Base-by-base conservation (phyloP, 805 yeast species). In the Wickerhamiella azyma region DNA sequence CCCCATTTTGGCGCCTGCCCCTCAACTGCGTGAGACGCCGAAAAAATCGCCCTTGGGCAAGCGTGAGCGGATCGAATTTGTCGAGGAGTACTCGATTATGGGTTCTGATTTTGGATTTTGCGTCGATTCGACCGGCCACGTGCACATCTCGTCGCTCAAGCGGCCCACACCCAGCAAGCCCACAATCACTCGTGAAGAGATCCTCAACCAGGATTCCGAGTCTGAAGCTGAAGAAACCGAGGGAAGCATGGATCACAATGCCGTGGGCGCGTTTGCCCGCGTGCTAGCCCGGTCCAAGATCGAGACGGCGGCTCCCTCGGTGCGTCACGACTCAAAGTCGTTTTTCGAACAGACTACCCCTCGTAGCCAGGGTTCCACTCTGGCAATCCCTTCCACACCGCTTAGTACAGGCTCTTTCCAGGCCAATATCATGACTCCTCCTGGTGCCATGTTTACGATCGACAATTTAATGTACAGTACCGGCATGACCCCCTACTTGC, bases 401-500 rank as follows among this genome's bases (percentile, higher is more conserved):
- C 51, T 41, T 11, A 30, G 41, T 24, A 30, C 41, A 16, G 45
- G 41, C 41, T 35, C 19, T n/a, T 40, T 46, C 38, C 39, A 46
- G 40, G 40, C 48, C 3, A 40, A 37, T 33, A 39, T 41, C 17
- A 44, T 48, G 18, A 55, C 59, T 3, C 59, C 59, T 1, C 59
- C 59, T 8, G 56, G 57, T 8, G 50, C 55, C 4, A 53, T 53
- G 24, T 43, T 53, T 32, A 36, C 50, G 9, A 30, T 48, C 9
- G 57, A 54, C 26, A 53, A 51, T 35, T 51, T 48, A 9, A 39
- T 43, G 40, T 54, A 46, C 37, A 45, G 49, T 11, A 55, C 59
- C 8, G 59, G 59, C 21, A 53, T 55, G 56, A 55, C 59, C 8
- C 59, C 59, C 2, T 55, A 54, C 44, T 24, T 55, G 42, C 54